Base-by-base conservation (phyloP, 192 early-diverging fungal species). In the Backusella tuberculispora region DNA sequence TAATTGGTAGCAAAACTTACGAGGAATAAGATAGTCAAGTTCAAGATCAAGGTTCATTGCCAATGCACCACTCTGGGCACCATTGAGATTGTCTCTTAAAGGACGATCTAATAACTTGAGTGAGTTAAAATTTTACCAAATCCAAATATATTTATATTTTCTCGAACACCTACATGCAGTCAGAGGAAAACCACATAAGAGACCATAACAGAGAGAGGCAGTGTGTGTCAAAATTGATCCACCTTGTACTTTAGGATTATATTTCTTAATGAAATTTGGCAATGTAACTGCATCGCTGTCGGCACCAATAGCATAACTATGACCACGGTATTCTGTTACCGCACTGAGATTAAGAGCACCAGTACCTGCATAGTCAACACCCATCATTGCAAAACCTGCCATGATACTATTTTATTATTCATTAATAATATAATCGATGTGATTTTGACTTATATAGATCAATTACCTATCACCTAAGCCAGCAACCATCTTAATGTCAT, bases 401-500 rank as follows among this genome's bases (percentile, higher is more conserved):
- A 87, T 85, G 38, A 89, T 87, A 65, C 82, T 86, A 17, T 63
- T 47, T 1, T 50, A 15, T 29, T 40, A 48, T 17, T 17, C 8
- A 6, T 37, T 70, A 46, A 34, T 26, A 70, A 40, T 47, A 40
- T 37, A 6, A 38, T 4, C 8, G 1, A n/a, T 10, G 37, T 8
- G 4, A n/a, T 66, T 66, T 66, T 7, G n/a, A 17, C 8, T 40
- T 64, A 15, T 24, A 14, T 13, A 40, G 41, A 42, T 8, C 10
- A 68, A 47, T 21, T 46, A 76, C 75, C 75, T 76, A 29, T 89
- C 88, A 6, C 88, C 88, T 21, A 89, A 73, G 6, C 84, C 83
- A 17, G 78, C 84, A 37, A 89, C 71, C 29, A 87, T 79, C 50
- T 76, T 84, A 71, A 89, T 83, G 78, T 89, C 86, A 46, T 89